phyloP scores from a whole-genome alignment of 1,284 basidiomycete genomes.

The Ustilago nuda region DNA sequence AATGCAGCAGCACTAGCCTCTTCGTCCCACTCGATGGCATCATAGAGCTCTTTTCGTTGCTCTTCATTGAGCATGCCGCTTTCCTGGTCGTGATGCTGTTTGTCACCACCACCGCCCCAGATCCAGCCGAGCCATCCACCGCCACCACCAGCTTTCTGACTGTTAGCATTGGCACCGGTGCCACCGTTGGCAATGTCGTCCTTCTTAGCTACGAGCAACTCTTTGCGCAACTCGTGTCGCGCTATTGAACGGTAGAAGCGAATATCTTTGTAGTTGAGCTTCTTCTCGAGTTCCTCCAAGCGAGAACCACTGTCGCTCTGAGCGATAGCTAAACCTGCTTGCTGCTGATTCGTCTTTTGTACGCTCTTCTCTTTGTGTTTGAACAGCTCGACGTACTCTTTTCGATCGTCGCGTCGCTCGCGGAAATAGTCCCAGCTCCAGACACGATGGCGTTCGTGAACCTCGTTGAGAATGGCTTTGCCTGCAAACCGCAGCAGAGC shows the following conservation, averaged over 20 bases:
- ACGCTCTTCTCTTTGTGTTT: constrained; percentile 75
- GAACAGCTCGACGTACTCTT: constrained; percentile 85
- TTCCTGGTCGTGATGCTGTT: constrained; percentile 45
- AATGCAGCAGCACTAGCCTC: constrained; percentile 45
- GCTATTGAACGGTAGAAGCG: constrained; percentile 98
- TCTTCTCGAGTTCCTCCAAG: constrained; percentile 80
- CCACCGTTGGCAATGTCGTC: constrained; percentile 63
- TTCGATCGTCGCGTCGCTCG: constrained; percentile 86
- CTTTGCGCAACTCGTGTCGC: constrained; percentile 86
- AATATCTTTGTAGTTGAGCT: constrained; percentile 92
- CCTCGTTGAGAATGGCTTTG: constrained; percentile 83
- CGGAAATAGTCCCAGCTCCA: constrained; percentile 95
- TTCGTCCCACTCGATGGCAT: constrained; percentile 89
- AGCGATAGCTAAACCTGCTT: constrained; percentile 49
- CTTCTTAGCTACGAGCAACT: constrained; percentile 71
- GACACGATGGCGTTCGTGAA: constrained; percentile 83
- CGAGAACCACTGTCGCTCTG: constrained; percentile 64
- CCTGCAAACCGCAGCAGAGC: constrained; percentile 85
- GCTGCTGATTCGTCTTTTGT: constrained; percentile 56
- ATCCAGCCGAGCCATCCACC: constrained; percentile 68
- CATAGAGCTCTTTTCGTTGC: constrained; percentile 91
- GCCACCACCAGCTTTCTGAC: constrained; percentile 57
- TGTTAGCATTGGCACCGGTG: constrained; percentile 71
- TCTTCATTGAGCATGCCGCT: constrained; percentile 84
- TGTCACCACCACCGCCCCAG: constrained; percentile 56